Evolutionary conservation across 2,329 filamentous ascomycete species (phyloP).

Genomic region (Neonectria faginata): DNA sequence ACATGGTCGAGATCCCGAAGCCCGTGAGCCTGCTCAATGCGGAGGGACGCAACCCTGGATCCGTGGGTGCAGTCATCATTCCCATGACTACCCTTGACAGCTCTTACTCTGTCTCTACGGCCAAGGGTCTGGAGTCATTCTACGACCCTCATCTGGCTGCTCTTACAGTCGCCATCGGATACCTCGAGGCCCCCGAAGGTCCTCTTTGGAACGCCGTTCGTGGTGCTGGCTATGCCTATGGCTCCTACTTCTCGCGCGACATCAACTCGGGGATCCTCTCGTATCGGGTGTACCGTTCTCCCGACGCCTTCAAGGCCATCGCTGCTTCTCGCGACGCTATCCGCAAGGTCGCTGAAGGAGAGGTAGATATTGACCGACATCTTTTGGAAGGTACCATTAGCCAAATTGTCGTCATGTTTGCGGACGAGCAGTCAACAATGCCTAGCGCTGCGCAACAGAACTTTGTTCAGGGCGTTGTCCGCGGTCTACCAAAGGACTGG

Average conservation of each 20-base stretch:
- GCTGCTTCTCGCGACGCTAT: conserved; percentile 80
- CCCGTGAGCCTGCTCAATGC: conserved; percentile 78
- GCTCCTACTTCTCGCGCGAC: conserved; percentile 81
- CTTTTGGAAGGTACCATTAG: conserved; percentile 92
- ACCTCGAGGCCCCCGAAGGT: conserved; percentile 92
- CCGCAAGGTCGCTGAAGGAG: conserved; percentile 77
- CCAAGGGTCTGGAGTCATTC: conserved; percentile 79
- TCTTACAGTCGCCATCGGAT: conserved; percentile 87
- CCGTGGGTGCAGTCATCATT: conserved; percentile 79
- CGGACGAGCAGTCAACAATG: conserved; percentile 90
- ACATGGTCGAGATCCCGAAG: conserved; percentile 77
- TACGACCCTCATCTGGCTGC: conserved; percentile 83
- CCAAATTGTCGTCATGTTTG: conserved; percentile 86
- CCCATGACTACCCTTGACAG: conserved; percentile 94
- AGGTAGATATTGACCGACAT: conserved; percentile 78
- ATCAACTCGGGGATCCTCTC: conserved; percentile 83
- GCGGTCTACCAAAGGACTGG: conserved; percentile 81
- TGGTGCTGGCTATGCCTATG: conserved; percentile 93
- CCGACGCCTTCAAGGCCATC: conserved; percentile 89
- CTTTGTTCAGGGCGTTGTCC: conserved; percentile 84
- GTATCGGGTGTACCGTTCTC: conserved; percentile 90
- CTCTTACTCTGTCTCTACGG: conserved; percentile 84
- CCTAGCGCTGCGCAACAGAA: conserved; percentile 83
- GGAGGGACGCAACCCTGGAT: conserved; percentile 80
- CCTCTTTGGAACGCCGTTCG: conserved; percentile 94